These are phyloP conservation scores for Solanum medicagineum DNA, from an alignment of 257 asterid genomes.

Conservation along the genomic window DNA sequence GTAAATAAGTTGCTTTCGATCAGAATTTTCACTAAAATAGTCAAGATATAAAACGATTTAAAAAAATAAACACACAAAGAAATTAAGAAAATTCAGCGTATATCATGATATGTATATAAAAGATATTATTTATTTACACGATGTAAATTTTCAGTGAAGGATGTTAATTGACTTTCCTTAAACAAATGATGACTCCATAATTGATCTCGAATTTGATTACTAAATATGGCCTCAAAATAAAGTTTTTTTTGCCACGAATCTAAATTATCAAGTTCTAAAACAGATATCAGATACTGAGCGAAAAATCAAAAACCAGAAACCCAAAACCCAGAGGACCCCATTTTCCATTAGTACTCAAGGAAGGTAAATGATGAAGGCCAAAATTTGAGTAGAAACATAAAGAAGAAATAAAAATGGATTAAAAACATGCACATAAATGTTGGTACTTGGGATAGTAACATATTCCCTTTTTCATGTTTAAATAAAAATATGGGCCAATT, in stretches of 20 bases:
- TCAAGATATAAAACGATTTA: not conserved
- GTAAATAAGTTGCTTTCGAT: not conserved
- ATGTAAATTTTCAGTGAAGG: not conserved
- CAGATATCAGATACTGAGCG: not conserved
- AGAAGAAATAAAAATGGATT: not conserved
- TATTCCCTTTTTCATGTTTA: not conserved
- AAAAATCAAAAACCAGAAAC: not conserved
- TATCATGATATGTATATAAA: not conserved
- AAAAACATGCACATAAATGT: not conserved
- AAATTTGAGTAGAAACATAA: not conserved
- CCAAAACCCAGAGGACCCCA: not conserved
- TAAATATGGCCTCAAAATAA: accelerated
- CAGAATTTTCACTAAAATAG: not conserved
- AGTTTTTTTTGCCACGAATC: accelerated
- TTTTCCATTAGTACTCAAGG: not conserved
- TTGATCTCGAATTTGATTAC: not conserved
- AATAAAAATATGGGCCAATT: not conserved
- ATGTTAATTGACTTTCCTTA: not conserved
- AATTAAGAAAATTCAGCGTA: not conserved
- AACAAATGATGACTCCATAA: not conserved
- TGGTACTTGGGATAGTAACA: not conserved
- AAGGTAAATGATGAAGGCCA: not conserved
- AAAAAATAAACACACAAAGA: not conserved
- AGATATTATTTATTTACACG: no score
- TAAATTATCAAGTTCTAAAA: not conserved